Evolutionary conservation across 371 early-diverging fungal genomes (phyloP), one percentile per base, ranked within the genome.

Genomic region (Blakeslea trispora): DNA sequence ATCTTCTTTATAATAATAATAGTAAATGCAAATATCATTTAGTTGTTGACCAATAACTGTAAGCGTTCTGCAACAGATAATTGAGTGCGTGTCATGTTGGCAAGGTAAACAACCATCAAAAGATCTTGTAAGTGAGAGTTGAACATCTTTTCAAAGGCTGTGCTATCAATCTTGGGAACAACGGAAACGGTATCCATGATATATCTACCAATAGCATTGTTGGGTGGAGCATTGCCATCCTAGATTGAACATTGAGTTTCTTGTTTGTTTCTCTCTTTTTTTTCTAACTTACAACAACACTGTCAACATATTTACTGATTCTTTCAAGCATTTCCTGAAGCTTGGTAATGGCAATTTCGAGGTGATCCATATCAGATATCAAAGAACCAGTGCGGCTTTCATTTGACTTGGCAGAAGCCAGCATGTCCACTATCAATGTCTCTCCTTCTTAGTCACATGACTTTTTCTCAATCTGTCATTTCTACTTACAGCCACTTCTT

Each of bases 81-180:
- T 77, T 97, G 97, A 22, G 94, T 90, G 54, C 94, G 87, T 34
- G 96, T 94, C 74, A 97, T 87, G 78, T 95, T 92, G 62, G 94
- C 90, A 50, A 97, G 83, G 69, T 97, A 95, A 40, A 93, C 90
- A 39, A 95, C 94, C 95, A 95, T 94, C 66, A 95, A 82, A 52
- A 96, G 80, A 71, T 97, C 96, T 82, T 94, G 88, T 54, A 92
- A 69, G 70, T 96, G 96, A 71, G 86, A 85, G 80, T 92, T 91
- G 85, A 96, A 95, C 81, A 91, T 85, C 68, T 89, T 85, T 61
- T 93, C 92, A 59, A 97, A 95, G 52, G 88, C 88, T 54, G 74
- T 77, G 34, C 88, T 74, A 63, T 95, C 93, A 42, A 96, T 82
- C 75, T 87, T 88, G 56, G 96, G 97, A 17, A 96, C 89, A 40